phyloP scores from a whole-genome alignment of 805 yeast genomes.

The Starmerella sirachaensis region DNA sequence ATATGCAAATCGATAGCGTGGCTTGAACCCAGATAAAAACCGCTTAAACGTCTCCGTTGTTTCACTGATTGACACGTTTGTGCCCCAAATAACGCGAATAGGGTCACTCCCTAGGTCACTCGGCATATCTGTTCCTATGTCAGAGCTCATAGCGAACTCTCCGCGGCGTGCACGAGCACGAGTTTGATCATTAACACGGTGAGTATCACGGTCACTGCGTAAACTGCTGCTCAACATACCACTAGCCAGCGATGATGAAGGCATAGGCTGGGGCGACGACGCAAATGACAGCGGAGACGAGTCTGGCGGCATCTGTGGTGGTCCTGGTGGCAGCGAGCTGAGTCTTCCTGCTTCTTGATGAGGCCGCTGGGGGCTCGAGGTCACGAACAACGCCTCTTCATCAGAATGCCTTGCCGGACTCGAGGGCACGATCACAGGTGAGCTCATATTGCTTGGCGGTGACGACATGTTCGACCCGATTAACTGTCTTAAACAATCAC shows the following conservation, averaged over 20 bases:
- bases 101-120: conserved; percentile 40
- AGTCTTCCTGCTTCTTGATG: too few species aligned
- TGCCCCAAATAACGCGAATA: conserved; percentile 93
- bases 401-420: conserved; percentile 1
- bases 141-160: conserved; percentile 17
- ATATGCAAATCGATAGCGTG: conserved; percentile 55
- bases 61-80: conserved; percentile 86
- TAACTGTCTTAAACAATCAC: too few species aligned
- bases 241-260: conserved; percentile 11
- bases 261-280: conserved; percentile 17
- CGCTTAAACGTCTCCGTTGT: conserved; percentile 68
- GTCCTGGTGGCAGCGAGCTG: conserved; percentile 1
- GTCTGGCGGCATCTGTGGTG: conserved; percentile 7
- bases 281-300: conserved; percentile 20
- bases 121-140: conserved; percentile 3
- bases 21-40: conserved; percentile 73
- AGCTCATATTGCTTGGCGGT: conserved; percentile 17
- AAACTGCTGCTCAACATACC: conserved; percentile 13
- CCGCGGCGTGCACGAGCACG: conserved; percentile 15
- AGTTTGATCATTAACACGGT: conserved; percentile 7
- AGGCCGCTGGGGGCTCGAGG: conserved; percentile 16
- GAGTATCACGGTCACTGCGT: conserved; percentile 18
- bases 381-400: conserved; percentile 11
- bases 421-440: conserved; percentile 16
- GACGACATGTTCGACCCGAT: too few species aligned